Evolutionary conservation across 2,329 filamentous ascomycete genomes (phyloP).

Genomic region (Ceratocystis ficicola): DNA sequence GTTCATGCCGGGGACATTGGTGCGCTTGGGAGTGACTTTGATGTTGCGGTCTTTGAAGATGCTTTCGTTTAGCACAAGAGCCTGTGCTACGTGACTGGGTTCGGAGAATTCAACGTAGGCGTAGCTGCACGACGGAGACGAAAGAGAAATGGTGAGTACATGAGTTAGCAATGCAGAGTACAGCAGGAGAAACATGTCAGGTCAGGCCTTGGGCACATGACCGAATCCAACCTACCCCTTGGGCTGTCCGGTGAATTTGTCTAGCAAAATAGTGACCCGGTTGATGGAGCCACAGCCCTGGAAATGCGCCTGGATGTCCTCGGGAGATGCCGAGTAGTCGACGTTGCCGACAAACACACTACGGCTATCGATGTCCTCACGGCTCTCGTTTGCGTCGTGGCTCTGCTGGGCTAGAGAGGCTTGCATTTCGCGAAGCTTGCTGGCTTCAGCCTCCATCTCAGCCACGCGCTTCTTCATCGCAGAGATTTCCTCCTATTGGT

Average conservation of each 20-base stretch:
- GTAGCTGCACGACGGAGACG: slow-evolving; percentile 49
- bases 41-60: slow-evolving; percentile 88
- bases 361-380: slow-evolving; percentile 86
- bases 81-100: slow-evolving; percentile 81
- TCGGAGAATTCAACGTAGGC: slow-evolving; percentile 98
- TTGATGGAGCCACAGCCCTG: slow-evolving; percentile 96
- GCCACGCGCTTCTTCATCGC: slow-evolving; percentile 79
- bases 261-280: slow-evolving; percentile 88
- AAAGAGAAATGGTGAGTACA: slow-evolving; percentile 19
- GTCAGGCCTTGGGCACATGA: background rate
- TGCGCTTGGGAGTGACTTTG: slow-evolving; percentile 91
- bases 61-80: slow-evolving; percentile 90
- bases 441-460: slow-evolving; percentile 83
- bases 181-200: background rate
- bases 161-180: background rate
- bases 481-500: slow-evolving; percentile 59
- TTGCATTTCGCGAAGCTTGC: slow-evolving; percentile 79
- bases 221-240: slow-evolving; percentile 60
- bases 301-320: slow-evolving; percentile 97
- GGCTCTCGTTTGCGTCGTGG: slow-evolving; percentile 75
- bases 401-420: slow-evolving; percentile 72
- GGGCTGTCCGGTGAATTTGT: slow-evolving; percentile 98
- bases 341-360: slow-evolving; percentile 99
- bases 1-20: slow-evolving; percentile 89
- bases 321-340: slow-evolving; percentile 90